These are phyloP conservation scores for Pulveroboletus sp. DNA, from an alignment of 768 basidiomycete species.

Conservation along the genomic window DNA sequence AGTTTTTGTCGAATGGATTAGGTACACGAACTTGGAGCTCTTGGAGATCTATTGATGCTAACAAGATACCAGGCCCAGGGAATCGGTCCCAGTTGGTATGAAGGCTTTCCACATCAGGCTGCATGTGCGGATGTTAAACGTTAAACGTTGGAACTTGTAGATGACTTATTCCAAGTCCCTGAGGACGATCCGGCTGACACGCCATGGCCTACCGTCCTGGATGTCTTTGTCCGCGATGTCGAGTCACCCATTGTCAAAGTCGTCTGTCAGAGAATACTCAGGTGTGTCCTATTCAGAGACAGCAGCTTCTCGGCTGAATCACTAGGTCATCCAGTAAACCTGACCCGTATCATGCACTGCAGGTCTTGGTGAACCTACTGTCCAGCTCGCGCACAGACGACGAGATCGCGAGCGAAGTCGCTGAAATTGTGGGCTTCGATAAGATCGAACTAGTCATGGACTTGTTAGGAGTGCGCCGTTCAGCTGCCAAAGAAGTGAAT, in stretches of 20 bases:
- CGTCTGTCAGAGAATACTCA: conserved; percentile 10
- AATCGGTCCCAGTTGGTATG: conserved; percentile 15
- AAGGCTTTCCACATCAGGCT: neutral
- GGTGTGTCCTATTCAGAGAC: conserved; percentile 9
- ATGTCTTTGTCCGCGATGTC: conserved; percentile 19
- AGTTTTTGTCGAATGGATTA: conserved; percentile 21
- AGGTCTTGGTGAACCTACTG: conserved; percentile 35
- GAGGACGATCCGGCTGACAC: conserved; percentile 16
- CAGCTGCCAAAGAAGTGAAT: conserved; percentile 47
- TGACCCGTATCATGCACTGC: conserved; percentile 5
- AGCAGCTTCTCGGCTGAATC: conserved; percentile 1
- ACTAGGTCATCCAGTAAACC: conserved; percentile 13
- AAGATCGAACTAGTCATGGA: conserved; percentile 74
- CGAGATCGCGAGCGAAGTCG: conserved; percentile 70
- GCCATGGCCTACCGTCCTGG: conserved; percentile 31
- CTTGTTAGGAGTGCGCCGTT: conserved; percentile 54
- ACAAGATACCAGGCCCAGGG: conserved; percentile 15
- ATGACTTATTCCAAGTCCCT: conserved; percentile 2
- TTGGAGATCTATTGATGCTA: conserved; percentile 10
- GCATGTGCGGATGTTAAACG: neutral
- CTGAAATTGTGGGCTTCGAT: conserved; percentile 80
- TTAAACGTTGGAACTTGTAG: conserved; percentile 13
- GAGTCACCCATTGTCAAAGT: neutral
- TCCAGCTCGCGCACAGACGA: conserved; percentile 54
- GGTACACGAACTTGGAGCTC: conserved; percentile 12